Percentiles rank a stretch among this genome's conserved stretches.
Evolutionary conservation across 805 yeast species (phyloP).

Genomic region (Lipomyces yamadae): DNA sequence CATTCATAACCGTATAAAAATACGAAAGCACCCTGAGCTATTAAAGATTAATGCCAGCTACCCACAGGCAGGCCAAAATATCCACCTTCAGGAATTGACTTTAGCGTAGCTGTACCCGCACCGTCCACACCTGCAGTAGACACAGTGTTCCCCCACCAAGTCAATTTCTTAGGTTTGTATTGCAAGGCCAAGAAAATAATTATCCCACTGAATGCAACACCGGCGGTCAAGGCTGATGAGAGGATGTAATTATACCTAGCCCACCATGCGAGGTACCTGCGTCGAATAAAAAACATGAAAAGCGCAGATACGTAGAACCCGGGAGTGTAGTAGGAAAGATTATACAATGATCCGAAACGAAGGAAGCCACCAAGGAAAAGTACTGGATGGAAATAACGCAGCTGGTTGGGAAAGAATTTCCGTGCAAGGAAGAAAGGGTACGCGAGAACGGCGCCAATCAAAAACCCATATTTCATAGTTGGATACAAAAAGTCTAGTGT

Average conservation of each 20-base stretch:
- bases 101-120: conserved; percentile 10
- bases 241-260: conserved; percentile 54
- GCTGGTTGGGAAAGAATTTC: conserved; percentile 48
- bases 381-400: conserved; percentile 62
- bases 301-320: conserved; percentile 17
- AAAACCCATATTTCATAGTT: conserved; percentile 60
- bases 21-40: too few relatives aligned
- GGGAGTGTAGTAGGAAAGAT: conserved; percentile 24
- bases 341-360: conserved; percentile 18
- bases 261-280: conserved; percentile 29
- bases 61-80: conserved; percentile 24
- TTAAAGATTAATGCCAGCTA: conserved; percentile 21
- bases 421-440: conserved; percentile 46
- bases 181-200: conserved; percentile 59
- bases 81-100: conserved; percentile 10
- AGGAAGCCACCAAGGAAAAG: conserved; percentile 55
- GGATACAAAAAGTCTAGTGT: conserved; percentile 61
- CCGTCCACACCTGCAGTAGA: conserved; percentile 23
- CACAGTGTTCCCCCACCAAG: conserved; percentile 69
- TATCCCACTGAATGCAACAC: conserved; percentile 65
- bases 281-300: conserved; percentile 18
- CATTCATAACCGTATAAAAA: too few relatives aligned
- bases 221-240: conserved; percentile 68
- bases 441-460: conserved; percentile 59
- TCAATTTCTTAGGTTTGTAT: conserved; percentile 47